These are phyloP conservation scores for Colletotrichum sp. DNA, from an alignment of 2,329 filamentous ascomycete species.

Conservation along the genomic window DNA sequence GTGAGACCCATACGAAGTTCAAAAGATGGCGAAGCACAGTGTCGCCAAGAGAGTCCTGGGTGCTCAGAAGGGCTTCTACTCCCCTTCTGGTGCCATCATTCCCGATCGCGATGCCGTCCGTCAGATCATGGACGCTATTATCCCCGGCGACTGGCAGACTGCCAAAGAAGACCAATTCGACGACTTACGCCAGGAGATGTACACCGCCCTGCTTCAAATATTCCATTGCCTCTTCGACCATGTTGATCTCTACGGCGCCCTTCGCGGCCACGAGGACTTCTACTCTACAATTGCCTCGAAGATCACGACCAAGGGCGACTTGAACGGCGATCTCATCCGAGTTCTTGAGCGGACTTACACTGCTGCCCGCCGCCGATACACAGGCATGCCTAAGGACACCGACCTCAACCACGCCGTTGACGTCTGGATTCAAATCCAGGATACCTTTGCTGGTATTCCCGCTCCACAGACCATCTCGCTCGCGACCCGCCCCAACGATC, in stretches of 20 bases:
- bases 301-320: not conserved
- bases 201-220: fast-evolving
- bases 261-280: not conserved
- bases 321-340: not conserved
- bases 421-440: not conserved
- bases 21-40: fast-evolving
- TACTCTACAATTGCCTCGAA: not conserved
- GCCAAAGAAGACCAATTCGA: not conserved
- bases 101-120: fast-evolving
- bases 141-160: not conserved
- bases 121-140: not conserved
- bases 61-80: not conserved
- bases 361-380: not conserved
- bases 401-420: not conserved
- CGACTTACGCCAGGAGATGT: not conserved
- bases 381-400: fast-evolving
- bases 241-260: not conserved
- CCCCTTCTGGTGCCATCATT: not conserved
- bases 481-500: fast-evolving
- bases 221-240: not conserved
- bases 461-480: not conserved
- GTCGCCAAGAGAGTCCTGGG: not conserved
- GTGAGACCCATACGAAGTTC: not conserved
- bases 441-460: not conserved
- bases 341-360: not conserved